phyloP scores from a whole-genome alignment of 176 grass and related monocot species.

The Eleusine indica region DNA sequence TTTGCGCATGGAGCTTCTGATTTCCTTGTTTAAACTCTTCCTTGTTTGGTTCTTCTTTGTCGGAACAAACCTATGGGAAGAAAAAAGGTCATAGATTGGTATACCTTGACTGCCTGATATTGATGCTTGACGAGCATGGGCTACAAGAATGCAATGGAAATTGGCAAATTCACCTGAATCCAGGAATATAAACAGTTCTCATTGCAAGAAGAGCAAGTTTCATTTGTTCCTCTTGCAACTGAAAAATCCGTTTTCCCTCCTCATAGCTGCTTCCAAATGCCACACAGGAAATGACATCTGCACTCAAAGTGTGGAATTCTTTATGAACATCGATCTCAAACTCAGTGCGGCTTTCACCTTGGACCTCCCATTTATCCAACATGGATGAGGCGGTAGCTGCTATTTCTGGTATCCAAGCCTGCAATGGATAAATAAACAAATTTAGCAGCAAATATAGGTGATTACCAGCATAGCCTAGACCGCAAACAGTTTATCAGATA shows the following conservation, averaged over 20 bases:
- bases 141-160: not conserved
- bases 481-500: not conserved
- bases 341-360: conserved; percentile 37
- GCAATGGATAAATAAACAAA: not conserved
- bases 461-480: not conserved
- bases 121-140: not conserved
- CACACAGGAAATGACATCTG: conserved; percentile 73
- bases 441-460: not conserved
- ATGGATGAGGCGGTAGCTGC: conserved; percentile 39
- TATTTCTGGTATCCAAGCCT: conserved; percentile 85
- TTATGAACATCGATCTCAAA: conserved; percentile 72
- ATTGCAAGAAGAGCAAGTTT: conserved; percentile 65
- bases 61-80: conserved; percentile 64
- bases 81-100: conserved; percentile 11
- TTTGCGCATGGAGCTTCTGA: conserved; percentile 55
- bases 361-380: conserved; percentile 70
- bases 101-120: not conserved
- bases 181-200: conserved; percentile 75
- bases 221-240: conserved; percentile 72
- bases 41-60: conserved; percentile 80
- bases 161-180: conserved; percentile 59
- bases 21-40: conserved; percentile 61
- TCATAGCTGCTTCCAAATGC: conserved; percentile 88
- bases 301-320: conserved; percentile 61
- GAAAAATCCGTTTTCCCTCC: conserved; percentile 70